Evolutionary conservation across 352 stramenopile species (phyloP).

Genomic region (Saprolegnia parasitica): DNA sequence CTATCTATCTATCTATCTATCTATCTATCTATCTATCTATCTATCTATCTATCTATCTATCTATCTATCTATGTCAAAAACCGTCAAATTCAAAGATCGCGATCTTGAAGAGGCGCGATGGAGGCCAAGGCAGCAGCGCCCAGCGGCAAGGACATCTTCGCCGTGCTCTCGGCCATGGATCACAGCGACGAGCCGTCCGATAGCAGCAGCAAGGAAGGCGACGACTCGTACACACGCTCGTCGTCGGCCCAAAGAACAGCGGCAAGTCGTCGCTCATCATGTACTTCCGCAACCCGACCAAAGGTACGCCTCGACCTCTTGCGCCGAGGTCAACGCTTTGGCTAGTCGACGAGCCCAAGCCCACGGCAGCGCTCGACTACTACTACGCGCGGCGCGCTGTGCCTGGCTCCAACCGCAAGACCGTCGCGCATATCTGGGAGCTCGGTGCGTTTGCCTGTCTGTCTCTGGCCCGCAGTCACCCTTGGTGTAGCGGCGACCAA

Average conservation of each 20-base stretch:
- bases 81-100: too few species aligned
- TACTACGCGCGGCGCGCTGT: slow-evolving; percentile 68
- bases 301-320: slow-evolving; percentile 31
- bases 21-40: too few species aligned
- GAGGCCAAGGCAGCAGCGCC: too few species aligned
- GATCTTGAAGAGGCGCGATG: too few species aligned
- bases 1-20: too few species aligned
- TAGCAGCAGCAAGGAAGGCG: slow-evolving; percentile 35
- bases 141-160: slow-evolving; percentile 20
- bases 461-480: not conserved
- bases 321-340: slow-evolving; percentile 12
- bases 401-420: slow-evolving; percentile 38
- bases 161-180: slow-evolving; percentile 1
- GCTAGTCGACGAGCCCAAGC: slow-evolving; percentile 79
- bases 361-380: slow-evolving; percentile 89
- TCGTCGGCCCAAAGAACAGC: slow-evolving; percentile 56
- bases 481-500: slow-evolving; percentile 47
- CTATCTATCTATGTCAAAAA: too few species aligned
- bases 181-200: not conserved
- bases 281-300: slow-evolving; percentile 59
- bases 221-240: slow-evolving; percentile 69
- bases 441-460: slow-evolving; percentile 37
- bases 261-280: slow-evolving; percentile 81
- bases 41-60: too few species aligned
- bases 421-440: slow-evolving; percentile 91